phyloP scores from a whole-genome alignment of 2,329 filamentous ascomycete genomes.

The Apiospora sp. region DNA sequence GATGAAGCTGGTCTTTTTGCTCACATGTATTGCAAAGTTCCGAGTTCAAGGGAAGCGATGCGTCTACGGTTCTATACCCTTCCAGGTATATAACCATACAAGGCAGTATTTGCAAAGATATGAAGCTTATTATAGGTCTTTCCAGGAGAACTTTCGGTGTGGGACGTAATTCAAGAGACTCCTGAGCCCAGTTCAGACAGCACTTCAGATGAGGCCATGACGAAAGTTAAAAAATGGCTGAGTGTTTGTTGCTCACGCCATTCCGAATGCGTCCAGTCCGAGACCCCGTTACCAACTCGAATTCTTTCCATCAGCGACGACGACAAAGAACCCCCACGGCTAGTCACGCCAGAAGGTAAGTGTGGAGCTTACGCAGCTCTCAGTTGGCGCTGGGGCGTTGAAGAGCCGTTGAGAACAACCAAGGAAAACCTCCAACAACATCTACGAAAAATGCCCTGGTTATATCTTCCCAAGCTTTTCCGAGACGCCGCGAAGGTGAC shows the following conservation, averaged over 20 bases:
- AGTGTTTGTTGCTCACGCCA: background rate
- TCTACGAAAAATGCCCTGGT: no score
- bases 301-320: background rate
- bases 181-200: background rate
- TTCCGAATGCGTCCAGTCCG: background rate
- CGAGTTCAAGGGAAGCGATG: background rate
- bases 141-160: background rate
- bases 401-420: background rate
- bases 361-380: background rate
- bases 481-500: background rate
- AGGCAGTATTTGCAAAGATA: no score
- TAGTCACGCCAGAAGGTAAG: background rate
- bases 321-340: background rate
- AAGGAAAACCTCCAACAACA: background rate
- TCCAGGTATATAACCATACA: background rate
- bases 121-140: no score
- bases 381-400: background rate
- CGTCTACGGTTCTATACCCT: background rate
- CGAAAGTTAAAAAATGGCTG: background rate
- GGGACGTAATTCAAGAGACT: background rate
- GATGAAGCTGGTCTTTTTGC: no score
- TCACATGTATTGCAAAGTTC: fast-evolving
- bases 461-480: background rate
- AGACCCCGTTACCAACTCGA: background rate
- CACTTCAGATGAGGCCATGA: background rate